phyloP scores from a whole-genome alignment of 2,329 filamentous ascomycete species.

The Emmonsiellopsis sp. region DNA sequence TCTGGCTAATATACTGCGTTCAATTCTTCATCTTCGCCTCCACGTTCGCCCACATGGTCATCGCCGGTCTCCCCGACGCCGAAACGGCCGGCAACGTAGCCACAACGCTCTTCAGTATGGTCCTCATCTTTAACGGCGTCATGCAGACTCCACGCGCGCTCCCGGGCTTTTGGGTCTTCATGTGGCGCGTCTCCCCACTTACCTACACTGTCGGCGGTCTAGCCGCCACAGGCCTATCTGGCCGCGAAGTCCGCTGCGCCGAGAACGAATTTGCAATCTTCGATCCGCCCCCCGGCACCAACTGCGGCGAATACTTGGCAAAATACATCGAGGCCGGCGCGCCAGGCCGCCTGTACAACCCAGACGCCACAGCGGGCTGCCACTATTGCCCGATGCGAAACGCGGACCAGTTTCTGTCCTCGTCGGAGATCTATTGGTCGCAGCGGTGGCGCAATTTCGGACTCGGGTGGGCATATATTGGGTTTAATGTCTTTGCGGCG shows the following conservation, averaged over 20 bases:
- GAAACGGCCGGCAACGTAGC: slow-evolving; percentile 69
- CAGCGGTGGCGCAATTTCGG: slow-evolving; percentile 63
- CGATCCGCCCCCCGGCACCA: slow-evolving; percentile 48
- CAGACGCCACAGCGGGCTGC: slow-evolving; percentile 42
- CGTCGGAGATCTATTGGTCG: slow-evolving; percentile 44
- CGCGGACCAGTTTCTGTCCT: slow-evolving; percentile 34
- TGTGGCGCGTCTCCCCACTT: slow-evolving; percentile 75
- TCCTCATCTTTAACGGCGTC: slow-evolving; percentile 65
- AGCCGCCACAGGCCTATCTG: slow-evolving; percentile 60
- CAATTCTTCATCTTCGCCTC: slow-evolving; percentile 71
- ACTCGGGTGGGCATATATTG: slow-evolving; percentile 50
- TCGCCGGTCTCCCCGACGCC: slow-evolving; percentile 65
- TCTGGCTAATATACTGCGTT: slow-evolving; percentile 71
- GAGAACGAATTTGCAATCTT: slow-evolving; percentile 62
- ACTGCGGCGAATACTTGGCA: slow-evolving; percentile 52
- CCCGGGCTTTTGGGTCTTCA: slow-evolving; percentile 73
- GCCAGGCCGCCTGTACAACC: slow-evolving; percentile 49
- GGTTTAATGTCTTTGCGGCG: slow-evolving; percentile 50
- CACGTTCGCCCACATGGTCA: slow-evolving; percentile 71
- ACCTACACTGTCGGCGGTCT: slow-evolving; percentile 72
- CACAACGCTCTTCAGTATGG: slow-evolving; percentile 64
- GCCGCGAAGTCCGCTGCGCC: slow-evolving; percentile 57
- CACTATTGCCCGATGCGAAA: slow-evolving; percentile 35
- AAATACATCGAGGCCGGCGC: slow-evolving; percentile 37
- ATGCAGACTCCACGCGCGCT: slow-evolving; percentile 55